Conservation (phyloP, 179 eudicot species). For the Carnegiea gigantea region DNA sequence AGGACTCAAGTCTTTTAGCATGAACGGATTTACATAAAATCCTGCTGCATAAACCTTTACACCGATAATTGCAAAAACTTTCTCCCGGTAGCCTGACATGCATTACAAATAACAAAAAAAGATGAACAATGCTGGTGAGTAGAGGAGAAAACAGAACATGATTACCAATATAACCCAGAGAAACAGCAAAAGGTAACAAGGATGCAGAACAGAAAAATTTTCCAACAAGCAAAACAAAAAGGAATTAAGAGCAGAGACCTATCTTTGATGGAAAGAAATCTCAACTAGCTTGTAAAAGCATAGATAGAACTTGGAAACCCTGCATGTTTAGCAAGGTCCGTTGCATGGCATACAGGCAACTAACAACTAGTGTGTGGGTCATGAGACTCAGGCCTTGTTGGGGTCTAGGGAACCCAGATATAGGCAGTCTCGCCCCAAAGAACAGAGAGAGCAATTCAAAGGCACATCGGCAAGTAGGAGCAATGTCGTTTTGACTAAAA, state of each 20-base stretch:
- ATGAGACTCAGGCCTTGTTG: too few species aligned
- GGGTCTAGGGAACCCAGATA: too few species aligned
- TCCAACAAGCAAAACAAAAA: background rate
- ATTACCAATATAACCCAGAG: background rate
- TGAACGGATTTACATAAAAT: conserved; percentile 53
- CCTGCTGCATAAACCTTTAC: conserved; percentile 97
- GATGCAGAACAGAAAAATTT: background rate
- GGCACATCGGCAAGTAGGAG: background rate
- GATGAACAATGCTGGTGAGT: background rate
- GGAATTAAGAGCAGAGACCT: background rate
- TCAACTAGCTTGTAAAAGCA: background rate
- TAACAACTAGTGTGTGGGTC: too few species aligned
- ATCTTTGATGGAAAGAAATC: background rate
- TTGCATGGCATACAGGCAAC: background rate
- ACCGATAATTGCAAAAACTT: conserved; percentile 85
- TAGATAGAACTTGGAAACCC: background rate
- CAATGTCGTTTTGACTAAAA: background rate
- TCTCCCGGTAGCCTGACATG: conserved; percentile 84
- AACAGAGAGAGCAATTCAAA: background rate
- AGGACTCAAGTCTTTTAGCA: conserved; percentile 50
- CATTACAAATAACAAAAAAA: conserved; percentile 12
- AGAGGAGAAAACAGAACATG: background rate
- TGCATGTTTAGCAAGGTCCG: background rate
- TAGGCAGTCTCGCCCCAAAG: too few species aligned
- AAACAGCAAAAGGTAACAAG: background rate